Evolutionary conservation across 176 grass and related monocot species (phyloP), one percentile per base, ranked within the genome.

Genomic region (Oryza brachyantha): DNA sequence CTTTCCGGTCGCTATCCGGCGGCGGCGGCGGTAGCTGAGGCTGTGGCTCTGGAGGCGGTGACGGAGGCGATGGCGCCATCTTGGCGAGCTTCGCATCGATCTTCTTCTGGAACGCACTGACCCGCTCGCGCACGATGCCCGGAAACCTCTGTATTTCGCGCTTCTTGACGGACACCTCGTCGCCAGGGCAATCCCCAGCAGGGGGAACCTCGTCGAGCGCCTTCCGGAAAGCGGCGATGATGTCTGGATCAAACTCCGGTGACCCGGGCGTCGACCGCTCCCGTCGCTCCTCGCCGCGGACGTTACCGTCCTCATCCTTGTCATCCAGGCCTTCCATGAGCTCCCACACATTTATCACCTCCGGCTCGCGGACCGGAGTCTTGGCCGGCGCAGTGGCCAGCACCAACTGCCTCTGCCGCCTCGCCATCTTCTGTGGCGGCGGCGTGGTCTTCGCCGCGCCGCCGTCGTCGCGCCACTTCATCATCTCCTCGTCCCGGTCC

Each of bases 251-350:
- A 34, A 90, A 89, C 36, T 92, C 88, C 61, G 61, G 74, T 34
- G 85, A 89, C 0, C 54, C 67, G 8, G 66, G 84, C 17, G 55
- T 37, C 19, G 68, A 83, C 55, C 71, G 39, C 21, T 75, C 31
- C 28, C 8, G 37, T 10, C 38, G 26, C 0, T 78, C 75, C 29
- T 70, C 80, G 62, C 32, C 61, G 36, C 10, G 37, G 39, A 2
- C 26, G 57, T 22, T 29, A 21, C 74, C 74, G 12, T 88, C 73
- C 13, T 79, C 85, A 14, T 87, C 82, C 24, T 69, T 42, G 83
- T 95, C 96, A 5, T 93, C 96, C 28, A 99, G 91, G 14, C 96
- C 92, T 61, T 86, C 92, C 96, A 99, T 99, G 86, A 99, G 92
- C 78, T 99, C 96, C 96, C 90, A 99, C 27, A 93, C 92, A 40